Evolutionary conservation across 1,284 basidiomycete genomes (phyloP), one percentile per base, ranked within the genome.

Genomic region (Chalciporus sp.): DNA sequence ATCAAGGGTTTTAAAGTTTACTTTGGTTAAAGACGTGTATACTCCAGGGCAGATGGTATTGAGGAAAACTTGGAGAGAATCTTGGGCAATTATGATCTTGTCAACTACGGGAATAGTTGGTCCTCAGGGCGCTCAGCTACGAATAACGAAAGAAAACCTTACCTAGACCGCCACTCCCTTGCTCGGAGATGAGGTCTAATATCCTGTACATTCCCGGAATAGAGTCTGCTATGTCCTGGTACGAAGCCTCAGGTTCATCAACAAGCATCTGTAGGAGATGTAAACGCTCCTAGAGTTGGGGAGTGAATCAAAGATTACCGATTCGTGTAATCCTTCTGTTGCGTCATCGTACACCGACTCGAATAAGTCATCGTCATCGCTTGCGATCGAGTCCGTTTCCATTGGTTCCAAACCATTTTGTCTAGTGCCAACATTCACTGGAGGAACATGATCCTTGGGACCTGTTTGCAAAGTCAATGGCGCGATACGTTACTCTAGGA

Each of bases 21-120:
- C 76, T 50, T 74, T 77, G 1, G 79, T 84, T 55, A 83, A 67
- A 0, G 79, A 78, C 3, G 63, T 57, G 52, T 59, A 84, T 6
- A 81, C 75, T 1, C 77, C 74, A 0, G 78, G 80, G 20, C 59
- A 68, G 4, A 81, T 31, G 11, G 62, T 64, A 44, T 83, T 81
- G 55, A 81, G 71, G 51, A 82, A 74, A 3, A 63, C 62, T 52
- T 72, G 64, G 4, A 83, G 63, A 0, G 75, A 75, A 8, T 72
- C 68, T 61, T 81, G 78, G n/a, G 73, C 73, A 45, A 84, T 83
- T 63, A 85, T 76, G 37, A 85, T 74, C 59, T 85, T 84, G 53
- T 83, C 81, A 41, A 80, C 81, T 84, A 33, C 4, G 54, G 47
- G 20, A 16, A 42, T 16, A 35, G 0, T 33, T 33, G 31, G 6